Percentiles rank a stretch among this genome's conserved stretches.
Conservation (phyloP, 2,329 filamentous ascomycete genomes). For the Neofusicoccum umdonicola region DNA sequence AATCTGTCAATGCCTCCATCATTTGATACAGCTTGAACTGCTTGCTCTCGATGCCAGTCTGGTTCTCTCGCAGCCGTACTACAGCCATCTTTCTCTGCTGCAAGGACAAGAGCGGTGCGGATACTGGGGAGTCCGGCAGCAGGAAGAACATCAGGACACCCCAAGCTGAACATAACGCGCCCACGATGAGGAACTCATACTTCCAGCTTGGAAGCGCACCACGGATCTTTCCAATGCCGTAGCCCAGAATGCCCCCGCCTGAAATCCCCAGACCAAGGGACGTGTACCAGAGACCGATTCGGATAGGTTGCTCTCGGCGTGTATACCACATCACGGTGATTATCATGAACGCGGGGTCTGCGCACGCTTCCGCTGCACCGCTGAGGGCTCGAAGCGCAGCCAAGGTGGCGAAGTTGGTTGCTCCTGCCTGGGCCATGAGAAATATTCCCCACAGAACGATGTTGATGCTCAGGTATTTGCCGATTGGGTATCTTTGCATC, state of each 20-base stretch:
- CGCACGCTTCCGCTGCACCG: constrained; percentile 65
- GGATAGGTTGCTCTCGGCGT: constrained; percentile 54
- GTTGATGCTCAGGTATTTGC: constrained; percentile 48
- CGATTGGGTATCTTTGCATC: constrained; percentile 44
- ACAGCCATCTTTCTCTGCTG: constrained; percentile 25
- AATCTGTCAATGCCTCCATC: constrained; percentile 43
- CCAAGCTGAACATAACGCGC: not conserved
- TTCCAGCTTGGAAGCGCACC: constrained; percentile 41
- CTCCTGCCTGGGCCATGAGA: constrained; percentile 62
- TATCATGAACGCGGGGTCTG: constrained; percentile 42
- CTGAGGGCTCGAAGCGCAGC: constrained; percentile 62
- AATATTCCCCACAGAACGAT: constrained; percentile 53
- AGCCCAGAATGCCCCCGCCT: constrained; percentile 55
- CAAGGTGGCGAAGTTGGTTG: constrained; percentile 58
- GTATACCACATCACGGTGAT: constrained; percentile 64
- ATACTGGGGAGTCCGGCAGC: constrained; percentile 65
- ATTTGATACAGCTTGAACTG: constrained; percentile 49
- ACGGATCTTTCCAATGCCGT: constrained; percentile 58
- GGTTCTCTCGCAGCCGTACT: constrained; percentile 45
- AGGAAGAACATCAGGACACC: constrained; percentile 32
- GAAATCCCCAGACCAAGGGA: constrained; percentile 58
- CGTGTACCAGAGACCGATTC: constrained; percentile 55
- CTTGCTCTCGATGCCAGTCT: constrained; percentile 53
- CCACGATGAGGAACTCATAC: not conserved
- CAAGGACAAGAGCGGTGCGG: constrained; percentile 54